Evolutionary conservation across 2,329 filamentous ascomycete species (phyloP).

Genomic region (Aureobasidium leucospermi): DNA sequence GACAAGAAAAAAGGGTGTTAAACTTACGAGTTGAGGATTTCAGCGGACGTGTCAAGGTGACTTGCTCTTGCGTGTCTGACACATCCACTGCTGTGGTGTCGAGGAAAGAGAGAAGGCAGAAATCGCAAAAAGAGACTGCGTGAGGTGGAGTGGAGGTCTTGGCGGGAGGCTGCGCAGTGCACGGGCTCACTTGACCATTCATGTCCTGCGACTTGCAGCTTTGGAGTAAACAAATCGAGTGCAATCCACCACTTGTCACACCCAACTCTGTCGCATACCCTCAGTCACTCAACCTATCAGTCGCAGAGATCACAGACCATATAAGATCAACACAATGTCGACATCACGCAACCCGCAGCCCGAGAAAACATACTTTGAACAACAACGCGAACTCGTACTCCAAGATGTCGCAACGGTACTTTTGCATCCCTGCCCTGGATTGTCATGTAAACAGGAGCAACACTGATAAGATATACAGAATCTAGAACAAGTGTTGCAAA

Average conservation of each 20-base stretch:
- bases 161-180: neutral
- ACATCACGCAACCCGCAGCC: slow-evolving; percentile 30
- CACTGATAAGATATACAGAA: slow-evolving; percentile 33
- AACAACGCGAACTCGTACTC: slow-evolving; percentile 65
- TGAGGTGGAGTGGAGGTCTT: neutral
- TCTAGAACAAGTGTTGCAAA: slow-evolving; percentile 85
- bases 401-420: slow-evolving; percentile 64
- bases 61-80: neutral
- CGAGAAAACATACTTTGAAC: slow-evolving; percentile 59
- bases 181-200: neutral
- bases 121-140: neutral
- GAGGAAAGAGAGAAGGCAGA: neutral
- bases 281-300: no score
- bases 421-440: neutral
- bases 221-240: neutral
- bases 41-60: neutral
- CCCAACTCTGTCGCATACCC: neutral
- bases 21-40: neutral
- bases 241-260: neutral
- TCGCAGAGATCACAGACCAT: neutral
- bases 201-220: neutral
- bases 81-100: neutral
- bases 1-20: neutral
- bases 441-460: neutral
- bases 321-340: neutral